Percentiles rank a stretch among this genome's conserved stretches.
These are phyloP conservation scores for Perilla frutescens DNA, from an alignment of 257 asterid species.

Conservation along the genomic window DNA sequence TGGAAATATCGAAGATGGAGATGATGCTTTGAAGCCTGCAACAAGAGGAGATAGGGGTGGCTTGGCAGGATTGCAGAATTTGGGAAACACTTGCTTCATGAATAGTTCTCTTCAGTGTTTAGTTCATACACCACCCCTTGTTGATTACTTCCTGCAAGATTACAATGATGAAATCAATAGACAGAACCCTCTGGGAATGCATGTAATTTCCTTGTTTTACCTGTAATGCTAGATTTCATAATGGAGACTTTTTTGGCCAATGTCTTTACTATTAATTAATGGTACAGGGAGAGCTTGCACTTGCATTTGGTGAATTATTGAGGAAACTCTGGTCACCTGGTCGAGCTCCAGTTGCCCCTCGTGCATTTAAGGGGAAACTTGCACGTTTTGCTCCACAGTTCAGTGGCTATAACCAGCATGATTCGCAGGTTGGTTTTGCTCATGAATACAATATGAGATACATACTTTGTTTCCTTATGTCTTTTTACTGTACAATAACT, in stretches of 20 bases:
- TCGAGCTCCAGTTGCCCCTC: slow-evolving; percentile 81
- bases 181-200: slow-evolving; percentile 90
- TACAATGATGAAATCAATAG: slow-evolving; percentile 84
- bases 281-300: slow-evolving; percentile 95
- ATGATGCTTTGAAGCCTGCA: slow-evolving; percentile 47
- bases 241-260: slow-evolving; percentile 13
- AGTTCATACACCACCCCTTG: slow-evolving; percentile 93
- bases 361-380: slow-evolving; percentile 85
- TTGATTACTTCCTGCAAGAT: slow-evolving; percentile 80
- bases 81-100: slow-evolving; percentile 99
- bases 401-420: slow-evolving; percentile 97
- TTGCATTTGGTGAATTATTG: slow-evolving; percentile 87
- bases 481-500: too few species aligned
- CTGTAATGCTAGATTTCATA: slow-evolving; percentile 29
- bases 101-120: slow-evolving; percentile 93
- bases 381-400: slow-evolving; percentile 97
- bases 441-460: not conserved
- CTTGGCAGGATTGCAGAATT: slow-evolving; percentile 86
- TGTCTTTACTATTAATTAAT: slow-evolving; percentile 40
- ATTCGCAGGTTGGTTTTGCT: slow-evolving; percentile 73
- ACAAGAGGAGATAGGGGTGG: slow-evolving; percentile 72
- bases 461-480: not conserved
- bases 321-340: slow-evolving; percentile 96
- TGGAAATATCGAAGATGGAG: slow-evolving; percentile 68
- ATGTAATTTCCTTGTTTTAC: slow-evolving; percentile 55